These are phyloP conservation scores for Apiospora kogelbergensis DNA, from an alignment of 2,329 filamentous ascomycete genomes.

Conservation along the genomic window DNA sequence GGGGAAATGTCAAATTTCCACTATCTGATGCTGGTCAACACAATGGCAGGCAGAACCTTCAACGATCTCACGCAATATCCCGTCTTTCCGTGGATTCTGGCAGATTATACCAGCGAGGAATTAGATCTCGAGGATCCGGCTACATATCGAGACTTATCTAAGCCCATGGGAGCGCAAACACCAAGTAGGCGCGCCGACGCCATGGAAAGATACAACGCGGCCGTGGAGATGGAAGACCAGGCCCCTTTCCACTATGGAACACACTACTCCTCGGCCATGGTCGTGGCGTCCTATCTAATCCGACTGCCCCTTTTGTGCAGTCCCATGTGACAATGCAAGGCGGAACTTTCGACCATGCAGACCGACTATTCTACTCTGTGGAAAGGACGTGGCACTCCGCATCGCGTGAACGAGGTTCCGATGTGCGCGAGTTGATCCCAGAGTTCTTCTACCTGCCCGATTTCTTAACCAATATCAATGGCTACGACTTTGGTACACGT, in stretches of 20 bases:
- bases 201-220: slow-evolving; percentile 78
- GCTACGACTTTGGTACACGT: slow-evolving; percentile 87
- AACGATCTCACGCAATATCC: slow-evolving; percentile 98
- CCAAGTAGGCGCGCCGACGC: slow-evolving; percentile 74
- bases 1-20: slow-evolving; percentile 98
- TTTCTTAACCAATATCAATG: slow-evolving; percentile 90
- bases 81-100: slow-evolving; percentile 95
- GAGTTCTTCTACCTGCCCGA: slow-evolving; percentile 98
- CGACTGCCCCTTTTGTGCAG: slow-evolving; percentile 94
- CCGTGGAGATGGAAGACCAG: slow-evolving; percentile 88
- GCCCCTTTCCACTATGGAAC: slow-evolving; percentile 92
- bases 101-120: slow-evolving; percentile 93
- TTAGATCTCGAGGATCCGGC: slow-evolving; percentile 82
- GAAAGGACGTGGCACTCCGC: slow-evolving; percentile 89
- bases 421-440: slow-evolving; percentile 91
- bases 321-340: slow-evolving; percentile 93
- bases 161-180: slow-evolving; percentile 94
- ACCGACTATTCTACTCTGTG: slow-evolving; percentile 92
- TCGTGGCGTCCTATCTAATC: slow-evolving; percentile 94
- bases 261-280: slow-evolving; percentile 99
- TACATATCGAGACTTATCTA: slow-evolving; percentile 87
- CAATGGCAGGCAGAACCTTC: slow-evolving; percentile 93
- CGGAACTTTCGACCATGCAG: slow-evolving; percentile 94
- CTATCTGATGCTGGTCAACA: slow-evolving; percentile 98
- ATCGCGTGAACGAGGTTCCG: slow-evolving; percentile 85